Evolutionary conservation across 805 yeast genomes (phyloP).

Genomic region (Wickerhamomyces queroliae): DNA sequence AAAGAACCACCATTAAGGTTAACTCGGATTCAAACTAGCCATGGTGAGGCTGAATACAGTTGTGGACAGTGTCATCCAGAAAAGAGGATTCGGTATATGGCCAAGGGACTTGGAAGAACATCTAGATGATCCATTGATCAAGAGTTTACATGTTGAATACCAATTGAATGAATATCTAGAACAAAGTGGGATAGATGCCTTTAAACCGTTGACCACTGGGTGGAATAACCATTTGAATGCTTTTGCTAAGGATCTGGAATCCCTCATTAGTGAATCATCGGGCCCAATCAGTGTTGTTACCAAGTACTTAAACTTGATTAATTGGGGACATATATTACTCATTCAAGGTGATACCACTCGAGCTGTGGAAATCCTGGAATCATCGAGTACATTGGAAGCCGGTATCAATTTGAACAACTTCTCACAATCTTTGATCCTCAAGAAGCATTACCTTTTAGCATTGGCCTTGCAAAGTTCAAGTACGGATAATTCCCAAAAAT

Average conservation of each 20-base stretch:
- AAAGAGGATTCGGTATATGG: constrained; percentile 1
- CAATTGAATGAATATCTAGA: not conserved
- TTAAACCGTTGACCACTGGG: too few species aligned
- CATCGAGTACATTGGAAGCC: not conserved
- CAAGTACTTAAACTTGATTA: not conserved
- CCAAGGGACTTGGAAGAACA: not conserved
- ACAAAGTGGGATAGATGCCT: too few species aligned
- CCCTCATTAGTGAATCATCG: too few species aligned
- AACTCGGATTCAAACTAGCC: too few species aligned
- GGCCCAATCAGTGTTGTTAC: not conserved
- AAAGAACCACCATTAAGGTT: too few species aligned
- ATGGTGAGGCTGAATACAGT: constrained; percentile 2
- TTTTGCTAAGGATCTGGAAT: too few species aligned
- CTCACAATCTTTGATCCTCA: constrained; percentile 2
- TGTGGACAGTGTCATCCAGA: not conserved
- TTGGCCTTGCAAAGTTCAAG: constrained; percentile 2
- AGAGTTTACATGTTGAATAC: constrained; percentile 3
- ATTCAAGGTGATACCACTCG: not conserved
- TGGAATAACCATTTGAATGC: too few species aligned
- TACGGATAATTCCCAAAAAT: not conserved
- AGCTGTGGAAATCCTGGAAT: not conserved
- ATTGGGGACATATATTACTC: not conserved
- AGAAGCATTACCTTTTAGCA: constrained; percentile 7
- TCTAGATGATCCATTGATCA: not conserved
- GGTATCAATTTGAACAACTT: not conserved